phyloP scores from a whole-genome alignment of 1,284 basidiomycete species.

The Austroboletus novae-zelandiae region DNA sequence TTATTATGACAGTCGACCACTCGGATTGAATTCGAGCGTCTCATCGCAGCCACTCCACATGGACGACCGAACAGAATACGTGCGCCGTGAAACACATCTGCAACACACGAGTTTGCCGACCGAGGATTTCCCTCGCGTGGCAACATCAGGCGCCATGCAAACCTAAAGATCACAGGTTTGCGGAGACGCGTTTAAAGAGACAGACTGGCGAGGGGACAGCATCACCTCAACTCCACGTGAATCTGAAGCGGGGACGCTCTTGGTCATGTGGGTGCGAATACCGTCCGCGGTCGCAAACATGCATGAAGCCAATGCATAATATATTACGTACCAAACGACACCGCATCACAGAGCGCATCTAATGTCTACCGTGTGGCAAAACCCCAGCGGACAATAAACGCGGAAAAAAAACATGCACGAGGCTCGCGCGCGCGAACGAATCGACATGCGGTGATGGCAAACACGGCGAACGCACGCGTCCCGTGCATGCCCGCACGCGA shows the following conservation, averaged over 20 bases:
- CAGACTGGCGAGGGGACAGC: too few relatives aligned
- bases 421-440: too few relatives aligned
- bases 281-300: background rate
- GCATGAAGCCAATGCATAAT: too few relatives aligned
- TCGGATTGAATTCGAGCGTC: background rate
- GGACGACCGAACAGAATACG: background rate
- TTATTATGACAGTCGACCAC: background rate
- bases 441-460: background rate
- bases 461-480: too few relatives aligned
- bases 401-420: too few relatives aligned
- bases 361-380: too few relatives aligned
- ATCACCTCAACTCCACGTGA: background rate
- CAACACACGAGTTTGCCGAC: conserved; percentile 1
- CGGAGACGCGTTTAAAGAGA: too few relatives aligned
- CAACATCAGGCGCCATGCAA: background rate
- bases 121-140: background rate
- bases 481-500: too few relatives aligned
- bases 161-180: too few relatives aligned
- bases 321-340: too few relatives aligned
- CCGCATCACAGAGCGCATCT: too few relatives aligned
- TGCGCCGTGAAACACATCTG: conserved; percentile 7
- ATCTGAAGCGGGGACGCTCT: background rate
- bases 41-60: conserved; percentile 4
- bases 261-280: background rate
- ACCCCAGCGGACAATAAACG: too few relatives aligned